A percentile compares a stretch with the other conserved stretches of the same genome.
phyloP scores from a whole-genome alignment of 164 flowering plant genomes.

The Aristolochia californica region DNA sequence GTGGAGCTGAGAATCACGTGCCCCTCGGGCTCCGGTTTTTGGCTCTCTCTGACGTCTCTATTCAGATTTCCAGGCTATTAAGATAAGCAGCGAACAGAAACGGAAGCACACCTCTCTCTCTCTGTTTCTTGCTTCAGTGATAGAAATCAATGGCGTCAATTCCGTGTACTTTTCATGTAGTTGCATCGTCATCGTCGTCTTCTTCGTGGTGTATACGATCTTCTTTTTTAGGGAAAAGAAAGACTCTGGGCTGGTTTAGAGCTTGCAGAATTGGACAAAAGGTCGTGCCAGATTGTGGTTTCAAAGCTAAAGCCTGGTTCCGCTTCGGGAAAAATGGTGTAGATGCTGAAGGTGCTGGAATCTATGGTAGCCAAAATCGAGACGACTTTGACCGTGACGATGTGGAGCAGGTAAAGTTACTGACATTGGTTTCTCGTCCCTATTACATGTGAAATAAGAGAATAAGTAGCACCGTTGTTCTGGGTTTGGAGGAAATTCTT shows the following conservation, averaged over 20 bases:
- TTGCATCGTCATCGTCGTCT: no score
- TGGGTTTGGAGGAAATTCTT: no score
- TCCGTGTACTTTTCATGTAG: no score
- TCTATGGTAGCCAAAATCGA: constrained; percentile 76
- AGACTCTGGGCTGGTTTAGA: constrained; percentile 18
- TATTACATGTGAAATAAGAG: no score
- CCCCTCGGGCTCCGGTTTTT: no score
- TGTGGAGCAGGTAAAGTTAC: constrained; percentile 69
- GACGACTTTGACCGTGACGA: constrained; percentile 92
- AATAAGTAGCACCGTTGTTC: no score
- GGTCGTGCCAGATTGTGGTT: constrained; percentile 38
- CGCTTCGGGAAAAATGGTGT: constrained; percentile 73
- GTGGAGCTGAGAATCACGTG: no score
- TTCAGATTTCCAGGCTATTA: not conserved
- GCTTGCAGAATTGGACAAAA: constrained; percentile 11
- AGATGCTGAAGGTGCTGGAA: constrained; percentile 92
- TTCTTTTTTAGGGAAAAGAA: constrained; percentile 30
- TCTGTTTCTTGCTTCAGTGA: no score
- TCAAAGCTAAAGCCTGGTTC: constrained; percentile 64
- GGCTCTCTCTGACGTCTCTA: no score
- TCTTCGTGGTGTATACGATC: constrained; percentile 14
- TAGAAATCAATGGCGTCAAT: no score
- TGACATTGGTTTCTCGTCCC: no score
- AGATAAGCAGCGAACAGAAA: not conserved
- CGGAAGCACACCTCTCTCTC: not conserved